These are phyloP conservation scores for Lentithecium fluviatile DNA, from an alignment of 495 filamentous ascomycete species.

Conservation along the genomic window DNA sequence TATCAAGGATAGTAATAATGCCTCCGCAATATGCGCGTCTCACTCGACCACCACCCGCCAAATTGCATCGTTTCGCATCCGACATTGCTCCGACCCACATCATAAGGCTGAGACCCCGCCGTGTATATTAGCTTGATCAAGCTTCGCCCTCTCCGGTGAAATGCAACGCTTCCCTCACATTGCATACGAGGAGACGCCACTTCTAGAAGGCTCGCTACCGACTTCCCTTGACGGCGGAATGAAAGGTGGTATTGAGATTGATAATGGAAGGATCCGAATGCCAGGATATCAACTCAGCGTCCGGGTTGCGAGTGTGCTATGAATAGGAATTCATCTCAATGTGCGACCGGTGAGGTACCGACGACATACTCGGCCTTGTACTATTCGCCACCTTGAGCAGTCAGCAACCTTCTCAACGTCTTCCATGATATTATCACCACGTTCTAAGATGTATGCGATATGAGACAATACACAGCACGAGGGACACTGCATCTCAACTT, in stretches of 20 bases:
- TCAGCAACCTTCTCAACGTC: not conserved
- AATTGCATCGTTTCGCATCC: slow-evolving; percentile 9
- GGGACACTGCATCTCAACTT: not conserved
- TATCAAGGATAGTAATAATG: slow-evolving; percentile 22
- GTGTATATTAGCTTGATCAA: slow-evolving; percentile 13
- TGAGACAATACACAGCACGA: not conserved
- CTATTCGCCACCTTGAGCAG: not conserved
- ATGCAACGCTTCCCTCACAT: slow-evolving; percentile 1
- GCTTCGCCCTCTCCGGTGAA: not conserved
- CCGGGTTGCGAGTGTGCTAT: slow-evolving; percentile 8
- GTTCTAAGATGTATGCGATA: not conserved
- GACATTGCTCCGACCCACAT: not conserved
- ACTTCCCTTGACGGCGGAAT: not conserved
- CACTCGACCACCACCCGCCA: slow-evolving; percentile 9
- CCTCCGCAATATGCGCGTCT: slow-evolving; percentile 21
- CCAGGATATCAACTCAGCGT: slow-evolving; percentile 2
- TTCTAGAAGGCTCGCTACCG: slow-evolving; percentile 24
- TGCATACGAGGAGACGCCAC: slow-evolving; percentile 24
- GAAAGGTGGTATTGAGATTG: not conserved
- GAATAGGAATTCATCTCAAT: slow-evolving; percentile 14
- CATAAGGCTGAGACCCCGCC: slow-evolving; percentile 29
- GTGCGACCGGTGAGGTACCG: not conserved
- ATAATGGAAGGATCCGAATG: slow-evolving; percentile 19
- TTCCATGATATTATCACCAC: not conserved
- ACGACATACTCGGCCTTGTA: not conserved